Conservation (phyloP, 306 rosid species). For the Boehmeria nivea region DNA sequence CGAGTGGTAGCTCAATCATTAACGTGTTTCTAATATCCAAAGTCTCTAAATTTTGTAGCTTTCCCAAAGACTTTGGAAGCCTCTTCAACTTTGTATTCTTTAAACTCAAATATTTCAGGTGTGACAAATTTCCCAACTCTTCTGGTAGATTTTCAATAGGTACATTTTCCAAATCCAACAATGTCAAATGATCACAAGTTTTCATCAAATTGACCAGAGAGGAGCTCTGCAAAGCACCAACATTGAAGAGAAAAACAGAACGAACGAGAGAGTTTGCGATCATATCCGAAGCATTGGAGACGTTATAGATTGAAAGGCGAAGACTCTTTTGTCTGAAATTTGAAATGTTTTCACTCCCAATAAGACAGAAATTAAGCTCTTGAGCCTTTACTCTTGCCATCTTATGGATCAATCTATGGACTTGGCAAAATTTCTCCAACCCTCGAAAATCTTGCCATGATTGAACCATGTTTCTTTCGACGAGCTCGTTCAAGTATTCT, state of each 20-base stretch:
- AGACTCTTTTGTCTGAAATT: not conserved
- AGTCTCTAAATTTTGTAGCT: constrained; percentile 9
- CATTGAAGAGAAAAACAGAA: not conserved
- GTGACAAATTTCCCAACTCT: constrained; percentile 3
- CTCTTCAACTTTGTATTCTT: constrained; percentile 4
- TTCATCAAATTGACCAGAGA: not conserved
- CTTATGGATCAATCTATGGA: not conserved
- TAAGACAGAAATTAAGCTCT: not conserved
- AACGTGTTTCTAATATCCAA: not conserved
- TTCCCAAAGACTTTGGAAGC: not conserved
- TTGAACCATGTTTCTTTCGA: constrained; percentile 4
- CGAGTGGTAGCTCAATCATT: not conserved
- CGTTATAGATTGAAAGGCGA: not conserved
- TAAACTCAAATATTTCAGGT: constrained; percentile 7
- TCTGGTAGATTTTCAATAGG: not conserved
- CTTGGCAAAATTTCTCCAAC: not conserved
- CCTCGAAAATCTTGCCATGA: not conserved
- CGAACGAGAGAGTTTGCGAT: not conserved
- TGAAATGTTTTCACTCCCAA: not conserved
- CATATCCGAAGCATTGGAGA: not conserved
- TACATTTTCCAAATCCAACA: constrained; percentile 1
- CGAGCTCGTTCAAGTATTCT: constrained; percentile 4
- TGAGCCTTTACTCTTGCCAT: not conserved
- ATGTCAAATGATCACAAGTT: not conserved
- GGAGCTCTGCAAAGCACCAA: not conserved